A percentile compares a stretch with the other conserved stretches of the same genome.
phyloP scores from a whole-genome alignment of 2,329 filamentous ascomycete genomes.

The Exophiala xenobiotica region DNA sequence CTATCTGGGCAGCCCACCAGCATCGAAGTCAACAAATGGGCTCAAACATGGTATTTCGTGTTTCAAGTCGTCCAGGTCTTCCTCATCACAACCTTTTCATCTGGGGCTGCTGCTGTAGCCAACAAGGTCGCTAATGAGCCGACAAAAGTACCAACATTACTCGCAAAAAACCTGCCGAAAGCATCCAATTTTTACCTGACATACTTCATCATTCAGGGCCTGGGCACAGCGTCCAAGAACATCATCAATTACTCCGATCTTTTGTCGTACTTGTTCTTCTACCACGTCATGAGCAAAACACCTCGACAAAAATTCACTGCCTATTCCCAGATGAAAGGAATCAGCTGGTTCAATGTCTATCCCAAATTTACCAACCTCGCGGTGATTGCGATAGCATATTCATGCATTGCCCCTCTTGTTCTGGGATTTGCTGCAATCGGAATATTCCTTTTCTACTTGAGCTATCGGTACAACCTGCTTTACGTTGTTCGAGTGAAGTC shows the following conservation, averaged over 20 bases:
- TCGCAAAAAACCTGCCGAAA: constrained; percentile 75
- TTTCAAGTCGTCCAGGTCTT: constrained; percentile 80
- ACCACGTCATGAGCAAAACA: constrained; percentile 47
- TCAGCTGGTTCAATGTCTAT: constrained; percentile 83
- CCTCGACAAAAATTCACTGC: constrained; percentile 74
- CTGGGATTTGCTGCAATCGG: constrained; percentile 78
- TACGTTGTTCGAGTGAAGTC: constrained; percentile 79
- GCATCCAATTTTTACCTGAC: constrained; percentile 94
- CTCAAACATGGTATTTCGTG: constrained; percentile 82
- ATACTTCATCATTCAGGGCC: constrained; percentile 89
- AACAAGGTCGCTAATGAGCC: constrained; percentile 66
- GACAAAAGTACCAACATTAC: constrained; percentile 59
- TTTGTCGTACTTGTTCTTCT: constrained; percentile 52
- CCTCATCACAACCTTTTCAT: constrained; percentile 77
- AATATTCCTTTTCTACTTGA: constrained; percentile 76
- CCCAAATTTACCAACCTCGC: constrained; percentile 80
- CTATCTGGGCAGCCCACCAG: constrained; percentile 76
- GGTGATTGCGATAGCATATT: constrained; percentile 82
- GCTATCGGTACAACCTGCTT: constrained; percentile 86
- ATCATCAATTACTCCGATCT: constrained; percentile 36
- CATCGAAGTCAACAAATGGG: constrained; percentile 79
- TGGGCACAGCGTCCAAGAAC: constrained; percentile 58
- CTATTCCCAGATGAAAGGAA: constrained; percentile 70
- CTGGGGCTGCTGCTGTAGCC: constrained; percentile 67
- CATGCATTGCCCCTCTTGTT: constrained; percentile 81